These are phyloP conservation scores for Agarophyton chilense DNA, from an alignment of 23 red algal species.

Conservation along the genomic window DNA sequence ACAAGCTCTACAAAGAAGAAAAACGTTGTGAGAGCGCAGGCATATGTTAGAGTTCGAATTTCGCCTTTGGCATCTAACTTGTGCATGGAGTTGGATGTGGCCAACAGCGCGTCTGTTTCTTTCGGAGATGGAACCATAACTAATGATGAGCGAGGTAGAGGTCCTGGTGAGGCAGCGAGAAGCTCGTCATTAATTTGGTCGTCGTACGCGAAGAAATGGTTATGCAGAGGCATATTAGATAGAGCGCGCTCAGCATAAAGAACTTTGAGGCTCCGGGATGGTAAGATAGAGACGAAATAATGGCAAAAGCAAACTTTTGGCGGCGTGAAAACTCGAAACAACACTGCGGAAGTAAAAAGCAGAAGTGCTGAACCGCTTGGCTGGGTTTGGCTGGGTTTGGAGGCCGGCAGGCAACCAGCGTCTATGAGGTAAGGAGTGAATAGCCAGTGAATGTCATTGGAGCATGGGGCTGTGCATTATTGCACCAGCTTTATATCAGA, in stretches of 20 bases:
- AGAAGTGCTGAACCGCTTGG: too few relatives aligned
- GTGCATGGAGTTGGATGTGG: not conserved
- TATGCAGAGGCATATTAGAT: constrained; percentile 6
- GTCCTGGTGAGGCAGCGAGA: not conserved
- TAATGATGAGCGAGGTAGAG: not conserved
- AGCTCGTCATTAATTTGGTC: not conserved
- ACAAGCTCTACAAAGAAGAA: constrained; percentile 94
- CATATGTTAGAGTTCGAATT: constrained; percentile 56
- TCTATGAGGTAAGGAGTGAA: too few relatives aligned
- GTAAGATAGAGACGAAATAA: not conserved
- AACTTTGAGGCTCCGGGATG: not conserved
- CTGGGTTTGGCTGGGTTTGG: too few relatives aligned
- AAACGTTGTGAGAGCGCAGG: constrained; percentile 76
- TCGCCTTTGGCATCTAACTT: constrained; percentile 14
- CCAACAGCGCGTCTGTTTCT: constrained; percentile 10
- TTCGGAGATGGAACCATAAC: not conserved
- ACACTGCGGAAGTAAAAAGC: too few relatives aligned
- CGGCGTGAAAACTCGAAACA: too few relatives aligned
- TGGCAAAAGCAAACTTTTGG: too few relatives aligned
- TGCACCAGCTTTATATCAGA: too few relatives aligned
- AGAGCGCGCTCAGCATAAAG: not conserved
- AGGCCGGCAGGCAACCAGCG: too few relatives aligned
- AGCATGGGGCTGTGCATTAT: too few relatives aligned
- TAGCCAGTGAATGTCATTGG: too few relatives aligned
- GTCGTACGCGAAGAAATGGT: constrained; percentile 31